Percentiles rank a stretch among this genome's conserved stretches.
Evolutionary conservation across 768 basidiomycete genomes (phyloP).

Genomic region (Termitomyces sp.): DNA sequence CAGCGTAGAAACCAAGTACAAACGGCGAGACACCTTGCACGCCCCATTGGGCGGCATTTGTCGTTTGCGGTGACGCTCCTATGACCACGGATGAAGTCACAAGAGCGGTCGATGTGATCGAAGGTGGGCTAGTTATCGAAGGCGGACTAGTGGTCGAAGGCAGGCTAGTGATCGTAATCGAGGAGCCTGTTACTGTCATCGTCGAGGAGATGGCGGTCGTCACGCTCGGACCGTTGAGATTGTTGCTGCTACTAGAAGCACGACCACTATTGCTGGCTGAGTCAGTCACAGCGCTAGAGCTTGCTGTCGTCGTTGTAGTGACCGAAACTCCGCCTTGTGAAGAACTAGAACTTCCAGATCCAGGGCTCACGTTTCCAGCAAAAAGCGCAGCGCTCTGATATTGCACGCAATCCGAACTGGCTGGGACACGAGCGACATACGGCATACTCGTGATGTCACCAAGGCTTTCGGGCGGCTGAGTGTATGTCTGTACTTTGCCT

Average conservation of each 20-base stretch:
- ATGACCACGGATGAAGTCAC: background rate
- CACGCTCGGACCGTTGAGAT: background rate
- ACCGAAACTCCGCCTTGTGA: background rate
- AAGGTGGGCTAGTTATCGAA: background rate
- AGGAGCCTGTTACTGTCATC: background rate
- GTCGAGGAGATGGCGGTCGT: background rate
- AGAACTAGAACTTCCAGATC: background rate
- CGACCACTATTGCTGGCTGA: background rate
- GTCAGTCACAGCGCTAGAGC: background rate
- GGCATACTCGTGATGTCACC: slow-evolving; percentile 32
- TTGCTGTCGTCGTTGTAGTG: background rate
- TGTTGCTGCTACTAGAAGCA: background rate
- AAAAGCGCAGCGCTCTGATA: slow-evolving; percentile 26
- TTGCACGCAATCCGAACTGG: slow-evolving; percentile 29
- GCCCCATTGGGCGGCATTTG: background rate
- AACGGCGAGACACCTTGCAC: background rate
- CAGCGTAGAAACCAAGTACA: background rate
- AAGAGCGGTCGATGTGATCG: background rate
- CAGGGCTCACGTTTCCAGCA: slow-evolving; percentile 12
- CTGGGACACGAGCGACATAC: slow-evolving; percentile 29
- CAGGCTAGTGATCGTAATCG: background rate
- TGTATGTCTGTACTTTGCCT: slow-evolving; percentile 33
- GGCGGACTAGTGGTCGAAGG: background rate
- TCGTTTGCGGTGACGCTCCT: background rate
- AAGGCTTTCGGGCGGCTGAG: slow-evolving; percentile 30